A percentile compares a stretch with the other conserved stretches of the same genome.
These are phyloP conservation scores for Hypoxylon lenormandii DNA, from an alignment of 495 filamentous ascomycete species.

Conservation along the genomic window DNA sequence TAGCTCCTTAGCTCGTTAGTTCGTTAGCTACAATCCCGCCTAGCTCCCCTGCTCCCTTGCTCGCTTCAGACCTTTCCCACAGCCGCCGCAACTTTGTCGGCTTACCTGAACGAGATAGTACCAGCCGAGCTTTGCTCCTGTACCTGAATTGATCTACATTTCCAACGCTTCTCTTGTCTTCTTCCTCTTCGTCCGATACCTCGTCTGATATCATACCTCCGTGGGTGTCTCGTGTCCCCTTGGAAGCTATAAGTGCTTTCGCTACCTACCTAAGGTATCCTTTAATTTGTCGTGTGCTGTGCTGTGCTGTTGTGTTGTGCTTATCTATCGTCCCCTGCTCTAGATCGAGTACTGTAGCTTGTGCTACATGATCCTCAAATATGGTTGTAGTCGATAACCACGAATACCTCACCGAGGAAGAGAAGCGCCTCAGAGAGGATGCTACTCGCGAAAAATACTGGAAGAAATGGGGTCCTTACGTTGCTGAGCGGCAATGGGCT, in stretches of 20 bases:
- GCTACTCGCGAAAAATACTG: conserved; percentile 82
- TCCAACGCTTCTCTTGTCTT: conserved; percentile 21
- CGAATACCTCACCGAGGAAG: conserved; percentile 86
- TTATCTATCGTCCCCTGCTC: neutral
- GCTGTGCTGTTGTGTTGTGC: neutral
- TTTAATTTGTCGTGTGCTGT: neutral
- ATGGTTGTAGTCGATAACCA: conserved; percentile 92
- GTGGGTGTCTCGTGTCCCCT: conserved; percentile 14
- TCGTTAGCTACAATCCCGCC: conserved; percentile 22
- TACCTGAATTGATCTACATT: conserved; percentile 38
- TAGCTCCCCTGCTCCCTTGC: conserved; percentile 17
- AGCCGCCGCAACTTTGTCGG: conserved; percentile 26
- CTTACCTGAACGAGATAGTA: conserved; percentile 45
- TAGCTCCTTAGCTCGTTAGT: no score
- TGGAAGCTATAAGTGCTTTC: conserved; percentile 5
- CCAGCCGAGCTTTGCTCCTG: conserved; percentile 25
- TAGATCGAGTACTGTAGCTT: neutral
- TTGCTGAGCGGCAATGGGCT: conserved; percentile 86
- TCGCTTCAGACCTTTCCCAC: conserved; percentile 15
- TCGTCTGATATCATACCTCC: neutral
- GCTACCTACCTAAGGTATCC: no score
- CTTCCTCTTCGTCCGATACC: conserved; percentile 7
- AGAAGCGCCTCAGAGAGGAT: conserved; percentile 88
- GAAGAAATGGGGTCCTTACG: conserved; percentile 93
- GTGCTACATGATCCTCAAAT: conserved; percentile 24